Evolutionary conservation across 139 green algal genomes (phyloP), one percentile per base, ranked within the genome.

Genomic region (Medakamo hakoo): DNA sequence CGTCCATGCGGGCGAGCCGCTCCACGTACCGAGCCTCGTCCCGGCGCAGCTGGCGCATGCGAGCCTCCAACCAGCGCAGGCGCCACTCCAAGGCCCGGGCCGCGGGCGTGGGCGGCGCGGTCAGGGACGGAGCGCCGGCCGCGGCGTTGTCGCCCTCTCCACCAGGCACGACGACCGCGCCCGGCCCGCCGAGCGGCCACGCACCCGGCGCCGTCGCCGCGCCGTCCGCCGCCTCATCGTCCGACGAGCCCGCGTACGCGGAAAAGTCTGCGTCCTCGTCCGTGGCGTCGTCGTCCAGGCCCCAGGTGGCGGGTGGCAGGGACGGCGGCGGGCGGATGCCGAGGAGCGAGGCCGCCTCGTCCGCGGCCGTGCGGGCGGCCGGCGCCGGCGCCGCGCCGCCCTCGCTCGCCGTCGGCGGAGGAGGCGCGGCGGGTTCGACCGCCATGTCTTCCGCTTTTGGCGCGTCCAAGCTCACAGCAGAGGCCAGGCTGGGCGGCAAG

Each of bases 51-150:
- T 78, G 73, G 21, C 27, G 25, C 31, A 78, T 5, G n/a, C 76
- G 64, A 48, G 74, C 64, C 61, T 77, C 49, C 64, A 82, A 61
- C 73, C 73, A 82, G 27, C 69, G 73, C 1, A 57, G 23, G 4
- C 73, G 70, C 73, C 76, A 82, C 71, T 77, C 67, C 48, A 68
- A 49, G 29, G 57, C 60, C 16, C 70, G 67, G 55, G 55, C 30
- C n/a, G 30, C 57, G 22, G 4, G 3, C 26, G 67, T 72, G 40
- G 9, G 40, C 40, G 9, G 40, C 40, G 59, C 29, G 18, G 27
- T 9, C 20, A 30, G 52, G 1, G 58, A 65, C 18, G 49, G 57
- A 3, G 14, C 29, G 9, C 0, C 55, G n/a, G 23, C 14, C n/a
- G 55, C 22, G 55, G 2, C 30, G 18, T 57, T 23, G 2, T 22